Base-by-base conservation (phyloP, 371 early-diverging fungal species). In the Mortierella sp. region DNA sequence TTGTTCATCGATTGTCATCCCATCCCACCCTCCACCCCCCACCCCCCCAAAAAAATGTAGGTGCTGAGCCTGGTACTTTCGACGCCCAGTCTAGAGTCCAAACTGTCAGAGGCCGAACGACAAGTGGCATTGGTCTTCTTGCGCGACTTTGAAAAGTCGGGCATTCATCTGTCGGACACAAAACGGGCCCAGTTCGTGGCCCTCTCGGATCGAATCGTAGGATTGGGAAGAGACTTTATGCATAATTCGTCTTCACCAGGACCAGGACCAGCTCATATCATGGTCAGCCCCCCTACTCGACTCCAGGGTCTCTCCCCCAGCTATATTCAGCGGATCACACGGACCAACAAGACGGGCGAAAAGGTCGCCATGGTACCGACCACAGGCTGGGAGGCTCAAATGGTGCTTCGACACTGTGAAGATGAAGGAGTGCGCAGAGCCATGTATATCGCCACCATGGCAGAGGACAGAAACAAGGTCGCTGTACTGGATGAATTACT, bases 121-220 rank as follows among this genome's bases (percentile, higher is more conserved):
- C 87, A 88, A 19, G 95, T 95, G 0, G 98, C 96, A 0, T 71
- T 88, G 29, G 90, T 96, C 16, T 95, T 98, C 63, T 63, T 95
- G 58, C 74, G 89, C 7, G 99, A 98, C 72, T 98, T 98, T 74
- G 96, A 97, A 85, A 93, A 95, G 71, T 94, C 95, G 0, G 98
- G 99, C 7, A 95, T 98, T 62, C 95, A 96, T 75, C 83, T 98
- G 68, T 85, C 92, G 25, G 84, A 84, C 11, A 69, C 75, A 9
- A 85, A 90, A 25, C 90, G 96, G 4, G 80, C 84, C 1, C 82
- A 88, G 50, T 96, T 95, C 86, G 96, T 98, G 0, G 80, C 82
- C 16, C 79, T 98, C 6, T 93, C 95, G 44, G 93, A 96, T 75
- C 82, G 84, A 21, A 96, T 98, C 58, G 91, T 93, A 50, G 87